These are phyloP conservation scores for Macrolepiota albuminosa DNA, from an alignment of 768 basidiomycete species.

Conservation along the genomic window DNA sequence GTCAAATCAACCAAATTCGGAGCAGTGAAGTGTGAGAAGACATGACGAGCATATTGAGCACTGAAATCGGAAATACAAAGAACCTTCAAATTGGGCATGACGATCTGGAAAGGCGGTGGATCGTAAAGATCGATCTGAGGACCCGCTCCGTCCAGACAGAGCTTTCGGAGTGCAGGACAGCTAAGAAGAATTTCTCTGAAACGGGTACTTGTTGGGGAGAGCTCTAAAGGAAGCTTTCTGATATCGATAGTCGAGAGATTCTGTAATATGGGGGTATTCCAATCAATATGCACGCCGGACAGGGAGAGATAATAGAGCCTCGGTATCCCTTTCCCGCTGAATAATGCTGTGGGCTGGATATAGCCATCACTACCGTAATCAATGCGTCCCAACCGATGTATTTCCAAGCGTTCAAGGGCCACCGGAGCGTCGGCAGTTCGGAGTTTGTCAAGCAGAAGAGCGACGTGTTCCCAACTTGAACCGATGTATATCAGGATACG, in stretches of 20 bases:
- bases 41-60: slow-evolving; percentile 39
- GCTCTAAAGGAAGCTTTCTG: slow-evolving; percentile 51
- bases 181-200: slow-evolving; percentile 49
- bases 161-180: slow-evolving; percentile 47
- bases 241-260: slow-evolving; percentile 66
- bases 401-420: slow-evolving; percentile 56
- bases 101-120: slow-evolving; percentile 29
- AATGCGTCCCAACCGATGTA: slow-evolving; percentile 54
- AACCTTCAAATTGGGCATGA: slow-evolving; percentile 43
- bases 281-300: slow-evolving; percentile 60
- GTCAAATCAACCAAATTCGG: slow-evolving; percentile 56
- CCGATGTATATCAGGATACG: slow-evolving; percentile 56
- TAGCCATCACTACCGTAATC: slow-evolving; percentile 32
- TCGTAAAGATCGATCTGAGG: slow-evolving; percentile 33
- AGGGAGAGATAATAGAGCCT: slow-evolving; percentile 47
- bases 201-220: slow-evolving; percentile 41
- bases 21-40: slow-evolving; percentile 46
- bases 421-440: slow-evolving; percentile 31
- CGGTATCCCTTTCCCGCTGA: slow-evolving; percentile 45
- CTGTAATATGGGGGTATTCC: slow-evolving; percentile 39
- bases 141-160: slow-evolving; percentile 61
- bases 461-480: slow-evolving; percentile 49
- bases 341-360: slow-evolving; percentile 33
- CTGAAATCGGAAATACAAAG: slow-evolving; percentile 57
- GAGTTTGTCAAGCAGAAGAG: slow-evolving; percentile 48